Conservation (phyloP, 306 rosid genomes). For the Amphicarpaea edgeworthii region DNA sequence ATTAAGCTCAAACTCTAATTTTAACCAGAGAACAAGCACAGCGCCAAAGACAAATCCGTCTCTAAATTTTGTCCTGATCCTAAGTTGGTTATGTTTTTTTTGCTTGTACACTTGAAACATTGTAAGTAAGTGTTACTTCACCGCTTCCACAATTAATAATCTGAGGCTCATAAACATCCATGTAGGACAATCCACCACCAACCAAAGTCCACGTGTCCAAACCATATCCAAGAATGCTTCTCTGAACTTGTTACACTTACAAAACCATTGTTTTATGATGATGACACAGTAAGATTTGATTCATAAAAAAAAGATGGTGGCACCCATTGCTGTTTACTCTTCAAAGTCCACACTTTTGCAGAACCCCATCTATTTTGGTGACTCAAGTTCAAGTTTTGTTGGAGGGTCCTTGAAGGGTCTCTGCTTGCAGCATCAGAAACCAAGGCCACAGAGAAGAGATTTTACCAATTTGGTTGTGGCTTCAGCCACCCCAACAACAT, state of each 20-base stretch:
- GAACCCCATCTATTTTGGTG: constrained; percentile 53
- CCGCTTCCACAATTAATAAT: constrained; percentile 59
- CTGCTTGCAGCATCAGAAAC: constrained; percentile 51
- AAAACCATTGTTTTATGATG: constrained; percentile 26
- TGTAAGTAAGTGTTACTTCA: neutral
- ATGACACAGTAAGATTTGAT: constrained; percentile 30
- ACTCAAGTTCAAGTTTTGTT: constrained; percentile 53
- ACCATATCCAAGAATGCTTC: constrained; percentile 55
- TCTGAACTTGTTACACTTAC: neutral
- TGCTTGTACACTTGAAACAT: neutral
- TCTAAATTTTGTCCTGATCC: neutral
- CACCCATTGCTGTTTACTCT: constrained; percentile 62
- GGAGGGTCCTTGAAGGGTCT: constrained; percentile 67
- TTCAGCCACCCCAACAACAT: constrained; percentile 61
- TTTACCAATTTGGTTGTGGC: constrained; percentile 62
- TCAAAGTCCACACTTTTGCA: constrained; percentile 69
- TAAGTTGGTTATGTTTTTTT: neutral
- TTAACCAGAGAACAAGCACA: neutral
- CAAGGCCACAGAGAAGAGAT: constrained; percentile 57
- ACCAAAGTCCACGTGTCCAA: constrained; percentile 77
- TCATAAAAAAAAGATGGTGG: constrained; percentile 51
- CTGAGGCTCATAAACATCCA: constrained; percentile 46
- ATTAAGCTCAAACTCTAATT: neutral
- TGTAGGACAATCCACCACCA: constrained; percentile 51
- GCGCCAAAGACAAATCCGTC: neutral